Evolutionary conservation across 805 yeast genomes (phyloP).

Genomic region (Cyberlindnera sargentensis): DNA sequence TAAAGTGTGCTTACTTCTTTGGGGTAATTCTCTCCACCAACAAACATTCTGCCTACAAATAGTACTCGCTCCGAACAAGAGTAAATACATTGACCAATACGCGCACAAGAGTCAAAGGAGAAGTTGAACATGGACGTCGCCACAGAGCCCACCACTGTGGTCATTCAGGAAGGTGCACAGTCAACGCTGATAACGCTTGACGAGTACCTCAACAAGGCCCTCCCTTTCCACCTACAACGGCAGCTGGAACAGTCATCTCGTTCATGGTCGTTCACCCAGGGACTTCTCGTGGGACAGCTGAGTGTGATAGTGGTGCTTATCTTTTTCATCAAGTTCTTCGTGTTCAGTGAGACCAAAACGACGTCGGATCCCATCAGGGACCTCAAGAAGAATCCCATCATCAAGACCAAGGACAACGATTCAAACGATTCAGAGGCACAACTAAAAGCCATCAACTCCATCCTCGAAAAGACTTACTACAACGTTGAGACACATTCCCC

Average conservation of each 20-base stretch:
- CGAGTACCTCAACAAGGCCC: slow-evolving; percentile 29
- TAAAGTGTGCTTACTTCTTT: too few species aligned
- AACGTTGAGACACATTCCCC: slow-evolving; percentile 82
- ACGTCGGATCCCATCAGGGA: slow-evolving; percentile 23
- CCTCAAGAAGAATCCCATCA: slow-evolving; percentile 19
- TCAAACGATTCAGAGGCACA: slow-evolving; percentile 15
- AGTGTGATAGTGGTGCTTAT: slow-evolving; percentile 59
- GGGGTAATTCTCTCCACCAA: not conserved
- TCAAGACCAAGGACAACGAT: slow-evolving; percentile 13
- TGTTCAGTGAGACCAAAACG: slow-evolving; percentile 54
- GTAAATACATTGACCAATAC: not conserved
- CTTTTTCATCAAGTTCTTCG: slow-evolving; percentile 66
- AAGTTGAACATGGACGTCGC: not conserved
- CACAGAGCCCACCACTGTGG: slow-evolving; percentile 15
- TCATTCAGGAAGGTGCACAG: slow-evolving; percentile 12
- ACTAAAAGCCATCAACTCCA: slow-evolving; percentile 32
- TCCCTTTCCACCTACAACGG: slow-evolving; percentile 30
- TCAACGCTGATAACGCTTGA: slow-evolving; percentile 28
- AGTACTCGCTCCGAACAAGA: not conserved
- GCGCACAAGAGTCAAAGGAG: not conserved
- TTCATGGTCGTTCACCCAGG: slow-evolving; percentile 70
- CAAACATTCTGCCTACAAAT: not conserved
- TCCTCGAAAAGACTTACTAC: slow-evolving; percentile 87
- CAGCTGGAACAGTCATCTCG: slow-evolving; percentile 18
- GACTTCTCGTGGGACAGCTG: slow-evolving; percentile 64